phyloP scores from a whole-genome alignment of 768 basidiomycete genomes.

The Mycena belliarum region DNA sequence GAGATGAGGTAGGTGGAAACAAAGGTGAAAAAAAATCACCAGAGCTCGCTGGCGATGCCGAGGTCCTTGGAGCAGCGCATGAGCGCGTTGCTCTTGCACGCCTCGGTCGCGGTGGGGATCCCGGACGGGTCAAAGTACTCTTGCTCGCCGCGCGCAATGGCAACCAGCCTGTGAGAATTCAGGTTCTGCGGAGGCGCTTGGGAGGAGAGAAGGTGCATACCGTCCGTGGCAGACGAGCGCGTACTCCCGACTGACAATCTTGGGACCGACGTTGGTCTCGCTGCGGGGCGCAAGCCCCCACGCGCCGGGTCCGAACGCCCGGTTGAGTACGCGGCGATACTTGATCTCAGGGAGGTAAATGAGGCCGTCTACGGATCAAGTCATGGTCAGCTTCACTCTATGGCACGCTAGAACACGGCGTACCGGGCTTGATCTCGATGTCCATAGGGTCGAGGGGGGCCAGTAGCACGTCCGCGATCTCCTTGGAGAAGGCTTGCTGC shows the following conservation, averaged over 20 bases:
- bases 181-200: neutral
- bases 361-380: constrained; percentile 69
- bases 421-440: constrained; percentile 94
- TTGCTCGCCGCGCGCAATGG: constrained; percentile 91
- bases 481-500: constrained; percentile 71
- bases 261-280: constrained; percentile 87
- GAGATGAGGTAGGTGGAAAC: neutral
- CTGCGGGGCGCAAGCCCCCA: constrained; percentile 96
- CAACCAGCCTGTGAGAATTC: constrained; percentile 66
- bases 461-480: constrained; percentile 70
- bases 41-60: constrained; percentile 94
- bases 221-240: constrained; percentile 91
- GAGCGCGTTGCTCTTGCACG: constrained; percentile 93
- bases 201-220: constrained; percentile 40
- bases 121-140: constrained; percentile 93
- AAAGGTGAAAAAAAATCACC: constrained; percentile 48
- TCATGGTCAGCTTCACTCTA: too few species aligned
- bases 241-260: constrained; percentile 90
- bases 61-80: constrained; percentile 98
- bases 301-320: constrained; percentile 92
- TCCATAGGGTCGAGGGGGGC: constrained; percentile 75
- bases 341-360: constrained; percentile 97
- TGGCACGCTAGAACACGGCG: constrained; percentile 28
- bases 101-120: constrained; percentile 91
- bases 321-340: constrained; percentile 88